Conservation (phyloP, 192 early-diverging fungal species). For the Endogone sp. region DNA sequence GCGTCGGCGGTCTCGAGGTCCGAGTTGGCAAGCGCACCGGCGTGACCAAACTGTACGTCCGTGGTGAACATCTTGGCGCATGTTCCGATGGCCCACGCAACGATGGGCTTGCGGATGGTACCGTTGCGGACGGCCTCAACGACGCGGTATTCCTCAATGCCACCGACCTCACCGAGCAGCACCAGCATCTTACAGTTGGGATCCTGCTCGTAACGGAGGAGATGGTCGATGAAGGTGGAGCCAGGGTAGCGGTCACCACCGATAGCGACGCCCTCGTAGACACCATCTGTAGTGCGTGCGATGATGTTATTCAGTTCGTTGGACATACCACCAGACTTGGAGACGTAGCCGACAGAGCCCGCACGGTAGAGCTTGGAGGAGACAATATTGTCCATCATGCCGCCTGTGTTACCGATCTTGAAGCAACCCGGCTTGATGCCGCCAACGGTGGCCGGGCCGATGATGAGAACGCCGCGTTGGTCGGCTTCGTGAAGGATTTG, state of each 20-base stretch:
- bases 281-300: slow-evolving; percentile 93
- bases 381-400: slow-evolving; percentile 99
- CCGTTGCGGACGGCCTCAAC: slow-evolving; percentile 86
- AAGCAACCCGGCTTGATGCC: slow-evolving; percentile 99
- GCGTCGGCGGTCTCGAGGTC: slow-evolving; percentile 95
- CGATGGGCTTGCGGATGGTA: slow-evolving; percentile 95
- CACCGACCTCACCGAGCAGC: slow-evolving; percentile 96
- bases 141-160: slow-evolving; percentile 94
- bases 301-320: slow-evolving; percentile 99
- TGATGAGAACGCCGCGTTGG: slow-evolving; percentile 76
- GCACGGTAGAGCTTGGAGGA: slow-evolving; percentile 95
- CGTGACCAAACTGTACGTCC: slow-evolving; percentile 98
- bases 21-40: slow-evolving; percentile 94
- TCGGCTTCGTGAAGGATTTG: slow-evolving; percentile 84
- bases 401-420: slow-evolving; percentile 99
- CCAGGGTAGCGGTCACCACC: slow-evolving; percentile 99
- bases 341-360: slow-evolving; percentile 96
- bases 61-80: slow-evolving; percentile 99
- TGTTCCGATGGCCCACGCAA: slow-evolving; percentile 99
- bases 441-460: slow-evolving; percentile 98
- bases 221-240: slow-evolving; percentile 97
- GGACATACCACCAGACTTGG: slow-evolving; percentile 99
- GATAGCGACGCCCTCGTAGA: slow-evolving; percentile 98
- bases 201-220: slow-evolving; percentile 92
- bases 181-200: slow-evolving; percentile 92